Conservation (phyloP, 2,329 filamentous ascomycete genomes). For the Colletotrichum siamense region DNA sequence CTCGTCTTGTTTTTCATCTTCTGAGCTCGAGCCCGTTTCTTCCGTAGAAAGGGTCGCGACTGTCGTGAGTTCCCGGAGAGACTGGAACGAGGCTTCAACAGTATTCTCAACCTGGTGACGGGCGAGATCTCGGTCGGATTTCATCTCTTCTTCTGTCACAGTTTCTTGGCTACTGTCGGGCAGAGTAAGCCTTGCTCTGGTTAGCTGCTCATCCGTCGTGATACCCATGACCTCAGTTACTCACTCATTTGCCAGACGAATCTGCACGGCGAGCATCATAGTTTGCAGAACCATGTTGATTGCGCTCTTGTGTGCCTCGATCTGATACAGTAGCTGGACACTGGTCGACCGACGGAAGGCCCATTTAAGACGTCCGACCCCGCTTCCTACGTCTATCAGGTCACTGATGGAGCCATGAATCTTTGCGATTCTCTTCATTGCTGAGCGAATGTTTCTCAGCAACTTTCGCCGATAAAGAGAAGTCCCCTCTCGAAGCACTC, state of each 20-base stretch:
- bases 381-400: neutral
- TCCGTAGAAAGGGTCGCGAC: neutral
- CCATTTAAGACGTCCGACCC: neutral
- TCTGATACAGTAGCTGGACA: neutral
- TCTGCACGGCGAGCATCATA: neutral
- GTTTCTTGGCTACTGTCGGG: fast-evolving
- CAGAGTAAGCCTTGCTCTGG: fast-evolving
- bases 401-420: neutral
- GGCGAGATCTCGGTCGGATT: neutral
- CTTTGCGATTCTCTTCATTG: neutral
- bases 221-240: too few species aligned
- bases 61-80: neutral
- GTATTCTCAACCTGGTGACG: neutral
- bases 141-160: neutral
- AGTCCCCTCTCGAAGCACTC: neutral
- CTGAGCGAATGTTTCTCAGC: neutral
- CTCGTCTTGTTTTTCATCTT: neutral
- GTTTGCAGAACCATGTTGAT: neutral
- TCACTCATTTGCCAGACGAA: neutral
- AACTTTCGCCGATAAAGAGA: neutral
- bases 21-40: neutral
- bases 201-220: too few species aligned
- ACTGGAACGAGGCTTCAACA: neutral
- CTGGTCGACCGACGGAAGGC: neutral
- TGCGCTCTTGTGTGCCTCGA: neutral